Percentiles rank a stretch among this genome's conserved stretches.
These are phyloP conservation scores for Chaetomium sp. DNA, from an alignment of 2,329 filamentous ascomycete species.

Conservation along the genomic window DNA sequence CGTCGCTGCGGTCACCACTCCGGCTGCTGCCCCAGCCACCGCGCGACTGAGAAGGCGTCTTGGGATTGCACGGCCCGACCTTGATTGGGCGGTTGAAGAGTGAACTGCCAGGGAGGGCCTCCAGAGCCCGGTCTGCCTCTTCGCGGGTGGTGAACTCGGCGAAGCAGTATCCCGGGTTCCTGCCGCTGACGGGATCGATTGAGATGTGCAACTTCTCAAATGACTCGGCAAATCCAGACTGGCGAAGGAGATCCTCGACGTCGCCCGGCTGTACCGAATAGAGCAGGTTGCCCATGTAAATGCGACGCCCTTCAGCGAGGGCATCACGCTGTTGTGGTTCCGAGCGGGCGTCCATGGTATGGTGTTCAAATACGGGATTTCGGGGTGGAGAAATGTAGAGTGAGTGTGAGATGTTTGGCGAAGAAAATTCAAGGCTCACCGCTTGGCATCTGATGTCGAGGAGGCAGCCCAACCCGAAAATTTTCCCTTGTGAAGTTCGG, in stretches of 20 bases:
- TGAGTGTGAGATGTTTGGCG: neutral
- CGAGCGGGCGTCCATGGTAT: slow-evolving; percentile 13
- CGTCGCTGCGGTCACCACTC: slow-evolving; percentile 16
- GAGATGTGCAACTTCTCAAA: slow-evolving; percentile 65
- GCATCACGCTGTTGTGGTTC: slow-evolving; percentile 27
- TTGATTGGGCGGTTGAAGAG: slow-evolving; percentile 63
- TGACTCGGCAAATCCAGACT: slow-evolving; percentile 42
- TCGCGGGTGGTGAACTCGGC: slow-evolving; percentile 64
- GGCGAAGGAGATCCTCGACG: slow-evolving; percentile 41
- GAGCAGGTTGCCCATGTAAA: slow-evolving; percentile 68
- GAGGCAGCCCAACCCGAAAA: slow-evolving; percentile 5
- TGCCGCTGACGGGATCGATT: slow-evolving; percentile 66
- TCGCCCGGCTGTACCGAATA: slow-evolving; percentile 52
- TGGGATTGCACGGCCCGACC: slow-evolving; percentile 66
- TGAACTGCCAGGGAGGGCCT: slow-evolving; percentile 55
- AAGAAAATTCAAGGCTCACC: neutral
- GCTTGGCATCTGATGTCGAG: neutral
- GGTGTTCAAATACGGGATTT: neutral
- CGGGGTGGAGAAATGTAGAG: neutral
- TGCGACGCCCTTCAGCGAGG: slow-evolving; percentile 39
- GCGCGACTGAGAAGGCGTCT: slow-evolving; percentile 36
- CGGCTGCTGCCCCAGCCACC: slow-evolving; percentile 26
- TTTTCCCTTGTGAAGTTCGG: slow-evolving; percentile 2
- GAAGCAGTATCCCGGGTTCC: slow-evolving; percentile 76
- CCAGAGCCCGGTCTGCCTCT: slow-evolving; percentile 60